A percentile compares a stretch with the other conserved stretches of the same genome.
Evolutionary conservation across 129 eudicot species (phyloP).

Genomic region (Flaveria brownii): DNA sequence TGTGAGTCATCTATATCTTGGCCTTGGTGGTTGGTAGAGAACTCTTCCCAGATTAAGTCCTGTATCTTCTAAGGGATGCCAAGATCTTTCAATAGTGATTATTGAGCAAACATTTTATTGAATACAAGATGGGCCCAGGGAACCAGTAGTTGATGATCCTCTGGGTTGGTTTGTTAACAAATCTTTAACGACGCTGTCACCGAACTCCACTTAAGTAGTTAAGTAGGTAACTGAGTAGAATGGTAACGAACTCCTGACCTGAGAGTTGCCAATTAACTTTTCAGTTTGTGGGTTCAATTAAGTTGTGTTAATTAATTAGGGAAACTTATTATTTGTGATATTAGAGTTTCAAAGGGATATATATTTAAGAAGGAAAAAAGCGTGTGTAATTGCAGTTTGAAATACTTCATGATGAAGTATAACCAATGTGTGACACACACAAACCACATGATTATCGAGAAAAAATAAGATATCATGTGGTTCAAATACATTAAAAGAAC

Average conservation of each 20-base stretch:
- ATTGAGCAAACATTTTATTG: not conserved
- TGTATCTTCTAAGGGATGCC: too few species aligned
- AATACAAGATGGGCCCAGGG: not conserved
- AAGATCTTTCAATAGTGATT: too few species aligned
- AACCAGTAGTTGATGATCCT: not conserved
- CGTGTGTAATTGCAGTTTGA: not conserved
- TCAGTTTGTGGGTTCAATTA: not conserved
- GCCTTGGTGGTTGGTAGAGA: too few species aligned
- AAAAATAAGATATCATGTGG: too few species aligned
- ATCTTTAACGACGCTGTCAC: conserved; percentile 25
- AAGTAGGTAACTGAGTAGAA: conserved; percentile 26
- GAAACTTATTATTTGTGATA: not conserved
- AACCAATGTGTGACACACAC: not conserved
- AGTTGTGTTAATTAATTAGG: not conserved
- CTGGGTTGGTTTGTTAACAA: conserved; percentile 24
- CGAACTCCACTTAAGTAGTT: conserved; percentile 25
- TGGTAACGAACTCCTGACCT: conserved; percentile 28
- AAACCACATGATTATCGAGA: not conserved
- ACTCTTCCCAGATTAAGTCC: too few species aligned
- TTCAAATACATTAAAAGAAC: too few species aligned
- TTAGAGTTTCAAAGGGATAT: not conserved
- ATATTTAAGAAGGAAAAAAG: not conserved
- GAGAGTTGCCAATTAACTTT: conserved; percentile 20
- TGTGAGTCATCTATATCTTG: too few species aligned
- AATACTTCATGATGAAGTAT: not conserved